Conservation (phyloP, 2,329 filamentous ascomycete genomes). For the Nigrospora sphaerica region DNA sequence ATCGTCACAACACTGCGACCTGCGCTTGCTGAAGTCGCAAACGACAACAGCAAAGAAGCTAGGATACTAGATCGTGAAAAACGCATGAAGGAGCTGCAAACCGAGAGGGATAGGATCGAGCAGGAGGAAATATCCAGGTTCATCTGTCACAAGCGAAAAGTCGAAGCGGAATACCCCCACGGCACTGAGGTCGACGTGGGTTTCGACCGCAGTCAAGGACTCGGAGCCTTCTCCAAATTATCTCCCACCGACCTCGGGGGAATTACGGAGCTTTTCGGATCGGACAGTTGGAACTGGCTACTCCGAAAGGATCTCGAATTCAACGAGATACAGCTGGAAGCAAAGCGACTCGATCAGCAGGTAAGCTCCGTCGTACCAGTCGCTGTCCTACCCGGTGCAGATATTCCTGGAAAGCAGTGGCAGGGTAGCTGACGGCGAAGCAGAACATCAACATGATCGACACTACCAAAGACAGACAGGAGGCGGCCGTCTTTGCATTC, state of each 20-base stretch:
- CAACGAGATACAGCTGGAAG: slow-evolving; percentile 15
- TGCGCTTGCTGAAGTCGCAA: slow-evolving; percentile 10
- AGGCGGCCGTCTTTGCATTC: slow-evolving; percentile 22
- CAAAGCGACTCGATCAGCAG: slow-evolving; percentile 17
- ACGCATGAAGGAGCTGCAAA: slow-evolving; percentile 2
- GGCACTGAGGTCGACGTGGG: slow-evolving; percentile 3
- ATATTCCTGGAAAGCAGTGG: too few relatives aligned
- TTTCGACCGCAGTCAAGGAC: slow-evolving; percentile 6
- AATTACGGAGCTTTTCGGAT: slow-evolving; percentile 28
- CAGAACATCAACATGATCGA: slow-evolving; percentile 4
- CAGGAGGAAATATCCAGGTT: too few relatives aligned
- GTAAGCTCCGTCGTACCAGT: slow-evolving; percentile 7
- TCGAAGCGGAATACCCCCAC: background rate
- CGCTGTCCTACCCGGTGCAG: background rate
- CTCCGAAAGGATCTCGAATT: slow-evolving; percentile 25
- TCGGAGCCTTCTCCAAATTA: slow-evolving; percentile 23
- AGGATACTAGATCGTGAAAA: slow-evolving; percentile 14
- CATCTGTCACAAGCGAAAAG: too few relatives aligned
- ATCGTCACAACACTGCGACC: slow-evolving; percentile 19
- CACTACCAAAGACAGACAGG: slow-evolving; percentile 10
- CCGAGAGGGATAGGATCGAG: too few relatives aligned
- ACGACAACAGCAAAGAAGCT: slow-evolving; percentile 7
- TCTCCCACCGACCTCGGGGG: slow-evolving; percentile 29
- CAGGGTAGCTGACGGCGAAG: background rate
- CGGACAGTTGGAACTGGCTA: slow-evolving; percentile 30